phyloP scores from a whole-genome alignment of 352 stramenopile genomes.

The Pythium myriotylum region DNA sequence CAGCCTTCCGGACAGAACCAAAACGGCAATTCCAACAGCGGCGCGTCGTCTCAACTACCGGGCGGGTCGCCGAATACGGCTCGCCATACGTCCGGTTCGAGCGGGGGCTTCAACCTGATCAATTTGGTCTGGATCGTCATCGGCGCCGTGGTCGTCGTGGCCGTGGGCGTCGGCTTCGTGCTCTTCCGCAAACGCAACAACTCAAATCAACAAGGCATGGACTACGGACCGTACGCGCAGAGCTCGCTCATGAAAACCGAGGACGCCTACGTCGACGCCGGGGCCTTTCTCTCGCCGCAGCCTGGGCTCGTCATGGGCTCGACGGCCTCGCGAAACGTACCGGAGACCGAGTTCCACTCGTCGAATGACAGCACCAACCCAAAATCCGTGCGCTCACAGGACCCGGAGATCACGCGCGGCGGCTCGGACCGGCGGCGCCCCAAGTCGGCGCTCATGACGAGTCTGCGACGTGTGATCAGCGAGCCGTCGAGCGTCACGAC shows the following conservation, averaged over 20 bases:
- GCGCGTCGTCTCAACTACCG: neutral
- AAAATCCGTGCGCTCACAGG: neutral
- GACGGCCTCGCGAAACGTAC: slow-evolving; percentile 2
- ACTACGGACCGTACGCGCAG: slow-evolving; percentile 23
- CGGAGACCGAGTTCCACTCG: slow-evolving; percentile 27
- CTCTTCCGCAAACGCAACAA: slow-evolving; percentile 22
- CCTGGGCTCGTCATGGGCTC: slow-evolving; percentile 7
- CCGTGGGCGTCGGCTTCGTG: slow-evolving; percentile 27
- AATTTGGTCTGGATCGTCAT: slow-evolving; percentile 28
- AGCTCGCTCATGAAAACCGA: slow-evolving; percentile 22
- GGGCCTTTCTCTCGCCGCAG: slow-evolving; percentile 22
- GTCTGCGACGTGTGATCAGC: slow-evolving; percentile 26
- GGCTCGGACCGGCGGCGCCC: slow-evolving; percentile 20
- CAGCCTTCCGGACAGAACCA: neutral
- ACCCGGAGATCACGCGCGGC: slow-evolving; percentile 10
- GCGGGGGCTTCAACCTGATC: slow-evolving; percentile 21
- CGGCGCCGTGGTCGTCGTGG: slow-evolving; percentile 16
- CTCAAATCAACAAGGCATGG: slow-evolving; percentile 16
- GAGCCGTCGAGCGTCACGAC: slow-evolving; percentile 15
- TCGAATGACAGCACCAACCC: slow-evolving; percentile 21
- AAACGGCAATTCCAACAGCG: slow-evolving; percentile 4
- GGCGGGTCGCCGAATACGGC: neutral
- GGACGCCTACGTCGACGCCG: slow-evolving; percentile 25
- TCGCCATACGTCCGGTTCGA: neutral
- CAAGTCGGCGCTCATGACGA: slow-evolving; percentile 26